A percentile compares a stretch with the other conserved stretches of the same genome.
Conservation (phyloP, 352 stramenopile species). For the Phytophthora sojae region DNA sequence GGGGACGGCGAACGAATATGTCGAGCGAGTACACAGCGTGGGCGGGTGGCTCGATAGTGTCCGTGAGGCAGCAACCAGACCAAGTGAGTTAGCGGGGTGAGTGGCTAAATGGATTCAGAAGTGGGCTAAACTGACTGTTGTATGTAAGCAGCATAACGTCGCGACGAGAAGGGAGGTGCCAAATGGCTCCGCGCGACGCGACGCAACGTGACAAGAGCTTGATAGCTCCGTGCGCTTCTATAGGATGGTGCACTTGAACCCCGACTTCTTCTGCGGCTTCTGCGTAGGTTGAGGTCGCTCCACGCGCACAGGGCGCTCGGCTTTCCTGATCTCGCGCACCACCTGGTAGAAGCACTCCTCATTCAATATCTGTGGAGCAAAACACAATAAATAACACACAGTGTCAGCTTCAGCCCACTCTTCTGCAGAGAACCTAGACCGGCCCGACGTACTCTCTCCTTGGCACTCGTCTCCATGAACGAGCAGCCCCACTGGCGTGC, state of each 20-base stretch:
- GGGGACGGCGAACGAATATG: conserved; percentile 25
- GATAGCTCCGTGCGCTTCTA: conserved; percentile 41
- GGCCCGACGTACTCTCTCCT: conserved; percentile 72
- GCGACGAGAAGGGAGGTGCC: conserved; percentile 27
- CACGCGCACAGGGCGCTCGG: conserved; percentile 66
- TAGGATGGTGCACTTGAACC: conserved; percentile 63
- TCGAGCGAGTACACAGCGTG: conserved; percentile 3
- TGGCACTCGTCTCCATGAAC: conserved; percentile 91
- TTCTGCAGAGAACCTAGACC: conserved; percentile 2
- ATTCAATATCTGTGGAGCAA: conserved; percentile 77
- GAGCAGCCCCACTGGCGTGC: conserved; percentile 81
- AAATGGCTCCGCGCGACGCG: conserved; percentile 15
- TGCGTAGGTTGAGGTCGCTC: conserved; percentile 51
- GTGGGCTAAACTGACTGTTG: conserved; percentile 48
- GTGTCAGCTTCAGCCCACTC: conserved; percentile 3
- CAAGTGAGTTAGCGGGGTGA: conserved; percentile 22
- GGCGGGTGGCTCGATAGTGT: conserved; percentile 7
- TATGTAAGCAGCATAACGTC: conserved; percentile 46
- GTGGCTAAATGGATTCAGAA: conserved; percentile 31
- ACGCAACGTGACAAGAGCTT: conserved; percentile 31
- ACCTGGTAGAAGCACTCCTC: conserved; percentile 92
- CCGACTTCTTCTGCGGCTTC: conserved; percentile 75
- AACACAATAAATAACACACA: background rate
- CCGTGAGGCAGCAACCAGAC: conserved; percentile 6
- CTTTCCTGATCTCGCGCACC: conserved; percentile 87